These are phyloP conservation scores for Rhodomyrtus psidioides DNA, from an alignment of 441 rosid species.

Conservation along the genomic window DNA sequence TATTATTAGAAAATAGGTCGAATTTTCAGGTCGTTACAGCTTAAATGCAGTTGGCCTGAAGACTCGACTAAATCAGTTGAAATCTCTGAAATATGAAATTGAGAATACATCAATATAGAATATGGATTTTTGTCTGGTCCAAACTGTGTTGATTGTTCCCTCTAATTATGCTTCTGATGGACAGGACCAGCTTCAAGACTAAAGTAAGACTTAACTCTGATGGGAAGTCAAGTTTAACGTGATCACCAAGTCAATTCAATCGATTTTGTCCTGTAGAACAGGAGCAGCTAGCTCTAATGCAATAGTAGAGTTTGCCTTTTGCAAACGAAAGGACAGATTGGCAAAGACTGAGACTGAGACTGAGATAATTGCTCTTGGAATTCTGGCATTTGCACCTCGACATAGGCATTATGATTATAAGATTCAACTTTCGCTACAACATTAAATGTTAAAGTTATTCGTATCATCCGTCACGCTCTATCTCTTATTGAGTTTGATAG, in stretches of 20 bases:
- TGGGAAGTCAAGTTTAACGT: no score
- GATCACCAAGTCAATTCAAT: no score
- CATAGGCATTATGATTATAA: neutral
- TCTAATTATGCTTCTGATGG: no score
- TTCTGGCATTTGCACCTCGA: no score
- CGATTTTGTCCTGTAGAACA: neutral
- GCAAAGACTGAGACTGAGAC: neutral
- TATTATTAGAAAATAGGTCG: no score
- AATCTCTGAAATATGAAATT: neutral
- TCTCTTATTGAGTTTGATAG: no score
- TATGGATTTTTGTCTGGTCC: neutral
- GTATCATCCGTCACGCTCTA: no score
- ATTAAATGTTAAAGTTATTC: neutral
- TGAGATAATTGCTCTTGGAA: neutral
- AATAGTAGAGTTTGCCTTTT: neutral
- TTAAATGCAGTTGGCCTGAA: neutral
- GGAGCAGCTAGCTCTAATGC: neutral
- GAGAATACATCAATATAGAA: no score
- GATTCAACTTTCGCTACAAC: neutral
- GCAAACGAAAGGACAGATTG: neutral
- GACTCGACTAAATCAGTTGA: neutral
- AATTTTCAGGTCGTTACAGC: no score
- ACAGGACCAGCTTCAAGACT: no score
- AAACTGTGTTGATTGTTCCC: neutral
- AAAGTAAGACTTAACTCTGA: no score